Conservation (phyloP, 208 protist species). For the Kentomonas sorsogonicus region DNA sequence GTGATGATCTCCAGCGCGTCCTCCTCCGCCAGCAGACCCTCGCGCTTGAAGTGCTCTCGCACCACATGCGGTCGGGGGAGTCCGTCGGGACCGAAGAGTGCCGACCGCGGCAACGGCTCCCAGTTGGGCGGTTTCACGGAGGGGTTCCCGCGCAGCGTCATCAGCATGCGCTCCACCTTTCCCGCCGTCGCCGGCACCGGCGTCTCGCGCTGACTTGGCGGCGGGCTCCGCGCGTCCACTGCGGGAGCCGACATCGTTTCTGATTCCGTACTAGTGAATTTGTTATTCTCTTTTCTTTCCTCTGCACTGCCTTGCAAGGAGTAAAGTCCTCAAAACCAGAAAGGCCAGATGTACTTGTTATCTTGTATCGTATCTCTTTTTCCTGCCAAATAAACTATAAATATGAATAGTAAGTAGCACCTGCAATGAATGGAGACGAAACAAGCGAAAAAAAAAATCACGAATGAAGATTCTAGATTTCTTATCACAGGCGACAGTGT, state of each 20-base stretch:
- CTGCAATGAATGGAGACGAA: background rate
- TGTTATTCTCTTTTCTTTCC: no score
- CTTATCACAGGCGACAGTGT: background rate
- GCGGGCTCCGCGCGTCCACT: no score
- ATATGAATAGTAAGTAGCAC: slow-evolving; percentile 2
- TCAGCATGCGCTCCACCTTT: slow-evolving; percentile 53
- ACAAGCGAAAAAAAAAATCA: no score
- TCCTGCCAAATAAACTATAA: background rate
- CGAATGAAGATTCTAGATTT: no score
- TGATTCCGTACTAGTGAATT: no score
- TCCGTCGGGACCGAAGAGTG: slow-evolving; percentile 52
- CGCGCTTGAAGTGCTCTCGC: slow-evolving; percentile 61
- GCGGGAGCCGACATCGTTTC: no score
- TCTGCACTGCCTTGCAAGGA: no score
- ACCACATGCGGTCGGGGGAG: slow-evolving; percentile 50
- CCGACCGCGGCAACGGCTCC: slow-evolving; percentile 46
- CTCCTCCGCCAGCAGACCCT: slow-evolving; percentile 64
- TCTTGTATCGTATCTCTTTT: no score
- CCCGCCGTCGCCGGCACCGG: no score
- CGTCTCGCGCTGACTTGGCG: no score
- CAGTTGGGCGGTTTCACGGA: slow-evolving; percentile 54
- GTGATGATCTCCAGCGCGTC: slow-evolving; percentile 76
- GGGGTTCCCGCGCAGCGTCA: slow-evolving; percentile 41
- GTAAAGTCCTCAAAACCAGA: no score
- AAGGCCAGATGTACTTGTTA: no score